Evolutionary conservation across 805 yeast species (phyloP).

Genomic region (Ogataea pignaliae): DNA sequence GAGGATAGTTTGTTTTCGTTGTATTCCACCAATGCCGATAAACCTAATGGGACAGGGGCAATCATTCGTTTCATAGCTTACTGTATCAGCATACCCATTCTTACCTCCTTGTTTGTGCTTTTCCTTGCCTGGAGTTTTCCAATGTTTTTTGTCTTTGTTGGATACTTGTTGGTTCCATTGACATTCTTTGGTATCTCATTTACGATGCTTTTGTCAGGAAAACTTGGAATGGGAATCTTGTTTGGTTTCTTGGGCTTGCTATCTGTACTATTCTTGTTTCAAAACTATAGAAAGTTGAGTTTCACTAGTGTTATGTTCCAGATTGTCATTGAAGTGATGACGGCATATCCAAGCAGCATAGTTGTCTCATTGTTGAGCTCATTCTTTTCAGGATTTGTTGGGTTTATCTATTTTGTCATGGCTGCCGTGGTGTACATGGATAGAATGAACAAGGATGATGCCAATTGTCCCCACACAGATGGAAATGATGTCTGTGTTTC

Average conservation of each 20-base stretch:
- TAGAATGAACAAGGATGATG: constrained; percentile 39
- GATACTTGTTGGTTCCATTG: constrained; percentile 25
- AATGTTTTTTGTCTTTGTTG: constrained; percentile 24
- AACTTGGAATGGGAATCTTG: constrained; percentile 13
- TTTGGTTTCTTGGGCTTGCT: constrained; percentile 17
- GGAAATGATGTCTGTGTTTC: constrained; percentile 29
- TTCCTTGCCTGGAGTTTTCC: constrained; percentile 25
- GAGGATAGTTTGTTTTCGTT: constrained; percentile 3
- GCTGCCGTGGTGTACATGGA: constrained; percentile 46
- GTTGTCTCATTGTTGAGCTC: constrained; percentile 38
- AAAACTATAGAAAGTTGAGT: constrained; percentile 23
- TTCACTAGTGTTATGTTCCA: constrained; percentile 27
- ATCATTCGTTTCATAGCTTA: constrained; percentile 8
- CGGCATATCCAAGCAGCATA: constrained; percentile 64
- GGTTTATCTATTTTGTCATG: constrained; percentile 59
- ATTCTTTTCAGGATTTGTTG: constrained; percentile 49
- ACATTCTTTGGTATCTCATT: constrained; percentile 22
- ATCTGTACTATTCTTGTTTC: constrained; percentile 20
- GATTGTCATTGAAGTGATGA: constrained; percentile 70
- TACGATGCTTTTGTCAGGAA: constrained; percentile 16
- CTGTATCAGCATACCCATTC: constrained; percentile 18
- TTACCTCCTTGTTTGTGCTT: constrained; percentile 17
- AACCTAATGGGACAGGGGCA: constrained; percentile 3
- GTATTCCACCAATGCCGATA: background rate
- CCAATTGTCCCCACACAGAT: constrained; percentile 39